phyloP scores from a whole-genome alignment of 2,329 filamentous ascomycete genomes.

The Akanthomyces lecanii region DNA sequence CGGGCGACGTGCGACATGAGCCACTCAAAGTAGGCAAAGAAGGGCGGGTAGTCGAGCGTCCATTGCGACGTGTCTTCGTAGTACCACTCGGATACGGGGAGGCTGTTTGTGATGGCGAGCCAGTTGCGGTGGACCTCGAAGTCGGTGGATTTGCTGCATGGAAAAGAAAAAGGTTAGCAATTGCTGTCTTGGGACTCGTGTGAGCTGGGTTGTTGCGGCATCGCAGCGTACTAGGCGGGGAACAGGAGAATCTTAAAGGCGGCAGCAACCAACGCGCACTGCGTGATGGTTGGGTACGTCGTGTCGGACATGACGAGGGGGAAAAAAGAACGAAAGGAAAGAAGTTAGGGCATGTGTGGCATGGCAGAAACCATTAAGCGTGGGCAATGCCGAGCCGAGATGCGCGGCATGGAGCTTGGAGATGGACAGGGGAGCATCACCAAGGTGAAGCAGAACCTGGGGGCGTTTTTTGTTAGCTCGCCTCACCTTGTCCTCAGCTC shows the following conservation, averaged over 20 bases:
- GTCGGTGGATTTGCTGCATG: conserved; percentile 86
- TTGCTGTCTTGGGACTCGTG: neutral
- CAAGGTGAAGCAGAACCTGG: neutral
- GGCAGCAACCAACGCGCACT: conserved; percentile 80
- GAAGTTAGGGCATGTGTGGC: neutral
- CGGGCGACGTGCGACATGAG: conserved; percentile 74
- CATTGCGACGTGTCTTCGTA: conserved; percentile 97
- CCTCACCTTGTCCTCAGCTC: no score
- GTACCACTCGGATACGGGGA: conserved; percentile 89
- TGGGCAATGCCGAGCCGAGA: conserved; percentile 3
- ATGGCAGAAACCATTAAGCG: neutral
- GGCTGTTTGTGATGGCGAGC: conserved; percentile 89
- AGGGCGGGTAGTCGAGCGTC: conserved; percentile 98
- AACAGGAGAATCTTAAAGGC: conserved; percentile 90
- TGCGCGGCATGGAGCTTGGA: neutral
- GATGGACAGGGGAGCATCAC: neutral
- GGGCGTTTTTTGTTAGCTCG: no score
- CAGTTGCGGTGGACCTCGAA: conserved; percentile 99
- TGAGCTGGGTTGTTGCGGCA: neutral
- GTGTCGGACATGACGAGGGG: conserved; percentile 60
- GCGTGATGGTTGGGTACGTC: conserved; percentile 78
- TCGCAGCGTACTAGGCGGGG: conserved; percentile 76
- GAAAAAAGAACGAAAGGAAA: neutral
- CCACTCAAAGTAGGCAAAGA: conserved; percentile 98
- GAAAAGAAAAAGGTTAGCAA: neutral